A percentile compares a stretch with the other conserved stretches of the same genome.
Evolutionary conservation across 306 rosid species (phyloP).

Genomic region (Dryas drummondii): DNA sequence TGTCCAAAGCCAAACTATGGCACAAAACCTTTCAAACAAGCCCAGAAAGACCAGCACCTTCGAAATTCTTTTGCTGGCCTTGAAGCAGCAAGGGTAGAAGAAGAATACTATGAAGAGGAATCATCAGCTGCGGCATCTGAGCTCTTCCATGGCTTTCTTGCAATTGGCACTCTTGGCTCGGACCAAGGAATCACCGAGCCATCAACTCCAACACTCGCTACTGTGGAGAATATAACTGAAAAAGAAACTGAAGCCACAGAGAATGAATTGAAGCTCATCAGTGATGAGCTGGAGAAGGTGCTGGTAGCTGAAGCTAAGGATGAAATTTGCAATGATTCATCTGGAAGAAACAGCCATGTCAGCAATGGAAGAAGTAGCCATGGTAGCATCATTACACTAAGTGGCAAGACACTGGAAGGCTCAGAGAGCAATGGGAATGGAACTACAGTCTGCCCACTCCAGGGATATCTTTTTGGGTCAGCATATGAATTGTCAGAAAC

Average conservation of each 20-base stretch:
- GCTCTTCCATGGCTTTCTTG: slow-evolving; percentile 91
- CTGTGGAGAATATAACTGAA: slow-evolving; percentile 78
- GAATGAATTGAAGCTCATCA: slow-evolving; percentile 79
- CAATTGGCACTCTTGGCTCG: slow-evolving; percentile 89
- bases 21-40: slow-evolving; percentile 52
- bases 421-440: slow-evolving; percentile 46
- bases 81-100: slow-evolving; percentile 55
- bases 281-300: slow-evolving; percentile 87
- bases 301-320: slow-evolving; percentile 75
- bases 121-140: slow-evolving; percentile 50
- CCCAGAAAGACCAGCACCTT: slow-evolving; percentile 49
- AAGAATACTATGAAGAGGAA: slow-evolving; percentile 61
- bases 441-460: slow-evolving; percentile 68
- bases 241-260: slow-evolving; percentile 83
- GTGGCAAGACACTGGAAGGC: slow-evolving; percentile 70
- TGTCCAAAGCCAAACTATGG: slow-evolving; percentile 52
- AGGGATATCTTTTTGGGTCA: slow-evolving; percentile 80
- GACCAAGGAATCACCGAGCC: slow-evolving; percentile 55
- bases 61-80: slow-evolving; percentile 71
- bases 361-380: slow-evolving; percentile 90
- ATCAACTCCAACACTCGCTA: slow-evolving; percentile 75
- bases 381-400: slow-evolving; percentile 73
- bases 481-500: slow-evolving; percentile 69
- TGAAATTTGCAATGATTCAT: slow-evolving; percentile 64
- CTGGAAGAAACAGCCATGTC: slow-evolving; percentile 79